Percentiles rank a stretch among this genome's conserved stretches.
phyloP scores from a whole-genome alignment of 2,329 filamentous ascomycete genomes.

The Aspergillus tamarii region DNA sequence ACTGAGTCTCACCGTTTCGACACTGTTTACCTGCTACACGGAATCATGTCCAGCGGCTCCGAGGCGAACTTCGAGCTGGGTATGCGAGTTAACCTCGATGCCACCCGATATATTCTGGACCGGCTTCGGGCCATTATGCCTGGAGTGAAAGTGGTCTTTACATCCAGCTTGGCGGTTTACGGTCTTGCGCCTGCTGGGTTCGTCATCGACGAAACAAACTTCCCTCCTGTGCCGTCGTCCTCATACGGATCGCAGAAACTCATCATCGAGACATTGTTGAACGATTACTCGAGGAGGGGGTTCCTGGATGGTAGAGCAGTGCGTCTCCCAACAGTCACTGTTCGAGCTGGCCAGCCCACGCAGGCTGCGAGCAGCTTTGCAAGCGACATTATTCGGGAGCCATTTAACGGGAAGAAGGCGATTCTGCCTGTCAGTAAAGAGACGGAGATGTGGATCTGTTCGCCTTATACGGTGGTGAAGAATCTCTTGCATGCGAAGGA shows the following conservation, averaged over 20 bases:
- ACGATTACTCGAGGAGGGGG: slow-evolving; percentile 56
- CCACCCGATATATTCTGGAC: slow-evolving; percentile 53
- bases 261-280: slow-evolving; percentile 54
- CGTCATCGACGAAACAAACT: slow-evolving; percentile 48
- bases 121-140: slow-evolving; percentile 49
- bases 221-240: slow-evolving; percentile 52
- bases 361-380: slow-evolving; percentile 57
- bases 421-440: slow-evolving; percentile 55
- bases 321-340: slow-evolving; percentile 56
- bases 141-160: slow-evolving; percentile 54
- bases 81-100: slow-evolving; percentile 55
- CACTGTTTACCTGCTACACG: slow-evolving; percentile 57
- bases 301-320: slow-evolving; percentile 52
- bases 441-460: slow-evolving; percentile 62
- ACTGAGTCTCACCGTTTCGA: slow-evolving; percentile 45
- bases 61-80: slow-evolving; percentile 58
- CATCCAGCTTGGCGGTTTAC: slow-evolving; percentile 55
- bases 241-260: slow-evolving; percentile 58
- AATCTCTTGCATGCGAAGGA: slow-evolving; percentile 58
- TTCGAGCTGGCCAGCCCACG: slow-evolving; percentile 55
- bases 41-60: slow-evolving; percentile 58
- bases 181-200: slow-evolving; percentile 50
- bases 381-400: slow-evolving; percentile 58
- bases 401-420: slow-evolving; percentile 54
- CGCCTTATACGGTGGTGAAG: slow-evolving; percentile 56